Evolutionary conservation across 73 alveolate genomes (phyloP).

Genomic region (Symbiodinium pilosum): DNA sequence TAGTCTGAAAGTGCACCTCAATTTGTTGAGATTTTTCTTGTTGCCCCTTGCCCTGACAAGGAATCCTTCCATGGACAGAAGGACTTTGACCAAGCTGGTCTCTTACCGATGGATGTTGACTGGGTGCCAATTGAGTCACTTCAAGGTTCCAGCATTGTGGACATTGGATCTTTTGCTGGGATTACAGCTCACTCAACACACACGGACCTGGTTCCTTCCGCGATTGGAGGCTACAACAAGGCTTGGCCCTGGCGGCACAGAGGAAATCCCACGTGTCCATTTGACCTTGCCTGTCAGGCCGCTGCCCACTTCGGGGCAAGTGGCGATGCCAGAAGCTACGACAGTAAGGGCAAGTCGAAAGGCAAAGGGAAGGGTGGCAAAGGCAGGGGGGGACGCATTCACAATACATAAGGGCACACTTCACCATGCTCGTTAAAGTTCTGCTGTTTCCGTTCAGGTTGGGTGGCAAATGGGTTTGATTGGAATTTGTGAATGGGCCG

Average conservation of each 20-base stretch:
- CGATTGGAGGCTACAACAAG: background rate
- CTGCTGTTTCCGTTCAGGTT: background rate
- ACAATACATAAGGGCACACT: too few relatives aligned
- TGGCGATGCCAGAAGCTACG: background rate
- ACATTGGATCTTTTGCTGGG: background rate
- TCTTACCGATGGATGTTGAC: background rate
- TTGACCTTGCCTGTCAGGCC: background rate
- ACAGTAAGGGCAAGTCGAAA: background rate
- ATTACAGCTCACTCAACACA: background rate
- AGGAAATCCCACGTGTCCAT: background rate
- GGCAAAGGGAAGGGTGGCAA: background rate
- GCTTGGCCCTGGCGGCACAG: background rate
- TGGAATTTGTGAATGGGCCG: too few relatives aligned
- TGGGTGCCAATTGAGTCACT: background rate
- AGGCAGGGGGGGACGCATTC: background rate
- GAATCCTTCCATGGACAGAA: conserved; percentile 3
- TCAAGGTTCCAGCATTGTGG: background rate
- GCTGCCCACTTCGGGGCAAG: background rate
- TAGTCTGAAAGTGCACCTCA: background rate
- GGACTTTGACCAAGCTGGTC: background rate
- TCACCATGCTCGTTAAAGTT: background rate
- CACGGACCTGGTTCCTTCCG: background rate
- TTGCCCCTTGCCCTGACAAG: background rate
- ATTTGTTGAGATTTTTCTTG: background rate
- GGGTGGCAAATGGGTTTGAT: too few relatives aligned